A percentile compares a stretch with the other conserved stretches of the same genome.
Conservation (phyloP, 2,329 filamentous ascomycete genomes). For the Colletotrichum phormii region DNA sequence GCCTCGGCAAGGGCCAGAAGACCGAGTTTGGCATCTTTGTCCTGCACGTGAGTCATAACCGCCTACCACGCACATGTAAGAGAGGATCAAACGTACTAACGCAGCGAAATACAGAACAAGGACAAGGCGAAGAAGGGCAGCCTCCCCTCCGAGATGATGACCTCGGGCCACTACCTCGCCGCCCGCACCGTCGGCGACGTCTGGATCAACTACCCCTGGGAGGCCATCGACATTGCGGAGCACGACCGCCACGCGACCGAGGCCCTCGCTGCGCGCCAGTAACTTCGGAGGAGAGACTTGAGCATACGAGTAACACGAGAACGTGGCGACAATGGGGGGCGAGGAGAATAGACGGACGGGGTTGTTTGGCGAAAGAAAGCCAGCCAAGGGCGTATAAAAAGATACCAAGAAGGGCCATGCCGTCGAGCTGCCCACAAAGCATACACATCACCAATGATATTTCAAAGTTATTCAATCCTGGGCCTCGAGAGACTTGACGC, state of each 20-base stretch:
- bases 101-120: slow-evolving; percentile 81
- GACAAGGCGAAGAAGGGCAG: slow-evolving; percentile 94
- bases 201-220: slow-evolving; percentile 99
- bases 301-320: slow-evolving; percentile 14
- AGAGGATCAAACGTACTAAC: slow-evolving; percentile 25
- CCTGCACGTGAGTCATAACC: slow-evolving; percentile 75
- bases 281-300: neutral
- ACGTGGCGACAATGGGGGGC: slow-evolving; percentile 4
- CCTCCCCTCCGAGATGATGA: slow-evolving; percentile 82
- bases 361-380: neutral
- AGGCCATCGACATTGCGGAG: slow-evolving; percentile 92
- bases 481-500: neutral
- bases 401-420: slow-evolving; percentile 28
- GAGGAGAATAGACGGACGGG: slow-evolving; percentile 18
- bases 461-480: slow-evolving; percentile 12
- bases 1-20: slow-evolving; percentile 71
- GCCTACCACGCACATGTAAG: neutral
- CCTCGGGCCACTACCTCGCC: slow-evolving; percentile 80
- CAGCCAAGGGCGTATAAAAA: slow-evolving; percentile 11
- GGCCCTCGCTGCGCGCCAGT: slow-evolving; percentile 45
- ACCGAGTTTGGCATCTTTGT: slow-evolving; percentile 97
- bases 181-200: slow-evolving; percentile 91
- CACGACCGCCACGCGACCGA: slow-evolving; percentile 79
- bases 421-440: slow-evolving; percentile 28
- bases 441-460: slow-evolving; percentile 31